phyloP scores from a whole-genome alignment of 805 yeast species.

The Saturnispora saitoi region DNA sequence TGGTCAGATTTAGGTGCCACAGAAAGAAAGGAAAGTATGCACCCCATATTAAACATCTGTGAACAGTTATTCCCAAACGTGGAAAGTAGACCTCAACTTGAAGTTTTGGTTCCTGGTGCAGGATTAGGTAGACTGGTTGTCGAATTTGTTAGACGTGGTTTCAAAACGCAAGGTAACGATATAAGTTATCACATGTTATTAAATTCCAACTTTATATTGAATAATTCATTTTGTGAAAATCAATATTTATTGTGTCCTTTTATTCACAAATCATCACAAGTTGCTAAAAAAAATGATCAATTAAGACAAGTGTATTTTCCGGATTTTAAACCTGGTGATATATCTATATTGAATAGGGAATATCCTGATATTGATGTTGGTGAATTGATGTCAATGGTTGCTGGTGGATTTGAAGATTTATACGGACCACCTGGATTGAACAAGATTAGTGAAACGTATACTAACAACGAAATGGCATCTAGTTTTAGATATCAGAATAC shows the following conservation, averaged over 20 bases:
- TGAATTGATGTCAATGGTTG: slow-evolving; percentile 59
- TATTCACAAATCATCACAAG: slow-evolving; percentile 43
- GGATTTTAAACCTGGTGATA: slow-evolving; percentile 38
- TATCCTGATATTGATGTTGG: slow-evolving; percentile 35
- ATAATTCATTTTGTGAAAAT: slow-evolving; percentile 34
- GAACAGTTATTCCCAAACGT: slow-evolving; percentile 32
- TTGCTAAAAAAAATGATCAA: slow-evolving; percentile 37
- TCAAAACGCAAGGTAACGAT: slow-evolving; percentile 60
- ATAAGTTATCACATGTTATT: slow-evolving; percentile 57
- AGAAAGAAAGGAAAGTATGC: slow-evolving; percentile 37
- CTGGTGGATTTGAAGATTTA: slow-evolving; percentile 64
- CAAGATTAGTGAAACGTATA: slow-evolving; percentile 29
- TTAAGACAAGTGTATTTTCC: slow-evolving; percentile 45
- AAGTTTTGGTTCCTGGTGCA: slow-evolving; percentile 54
- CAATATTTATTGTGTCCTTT: slow-evolving; percentile 43
- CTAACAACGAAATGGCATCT: slow-evolving; percentile 31
- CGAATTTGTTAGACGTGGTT: slow-evolving; percentile 48
- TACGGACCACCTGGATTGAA: slow-evolving; percentile 43
- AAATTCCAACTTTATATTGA: slow-evolving; percentile 45
- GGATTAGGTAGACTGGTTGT: slow-evolving; percentile 54
- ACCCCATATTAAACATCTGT: slow-evolving; percentile 30
- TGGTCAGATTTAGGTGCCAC: slow-evolving; percentile 47
- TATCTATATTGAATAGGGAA: slow-evolving; percentile 26
- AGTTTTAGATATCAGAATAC: slow-evolving; percentile 35
- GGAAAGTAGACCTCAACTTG: slow-evolving; percentile 29